These are phyloP conservation scores for Acacia pycnantha DNA, from an alignment of 331 rosid genomes.

Conservation along the genomic window DNA sequence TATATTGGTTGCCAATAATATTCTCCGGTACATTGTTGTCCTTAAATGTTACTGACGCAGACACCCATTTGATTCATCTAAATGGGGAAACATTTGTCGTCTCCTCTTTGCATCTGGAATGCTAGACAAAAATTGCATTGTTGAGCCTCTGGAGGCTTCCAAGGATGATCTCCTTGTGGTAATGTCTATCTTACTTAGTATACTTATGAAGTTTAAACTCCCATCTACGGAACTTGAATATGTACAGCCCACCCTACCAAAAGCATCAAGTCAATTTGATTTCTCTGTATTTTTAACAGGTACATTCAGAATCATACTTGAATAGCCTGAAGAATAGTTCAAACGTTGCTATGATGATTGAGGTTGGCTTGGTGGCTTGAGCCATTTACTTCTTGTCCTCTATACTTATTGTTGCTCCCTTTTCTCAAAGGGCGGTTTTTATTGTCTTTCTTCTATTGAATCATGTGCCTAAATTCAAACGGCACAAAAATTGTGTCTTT, in stretches of 20 bases:
- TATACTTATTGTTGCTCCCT: not conserved
- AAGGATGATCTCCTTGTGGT: constrained; percentile 88
- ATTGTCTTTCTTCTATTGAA: not conserved
- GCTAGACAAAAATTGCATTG: constrained; percentile 44
- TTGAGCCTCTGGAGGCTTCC: constrained; percentile 89
- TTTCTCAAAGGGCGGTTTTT: not conserved
- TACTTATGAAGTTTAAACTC: not conserved
- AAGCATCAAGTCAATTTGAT: constrained; percentile 12
- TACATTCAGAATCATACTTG: constrained; percentile 78
- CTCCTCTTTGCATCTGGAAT: constrained; percentile 54
- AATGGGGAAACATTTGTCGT: constrained; percentile 83
- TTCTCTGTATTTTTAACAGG: constrained; percentile 42
- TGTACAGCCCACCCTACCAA: not conserved
- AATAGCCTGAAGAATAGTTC: constrained; percentile 66
- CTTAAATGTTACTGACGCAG: constrained; percentile 38
- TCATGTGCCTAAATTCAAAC: constrained; percentile 1
- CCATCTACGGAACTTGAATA: not conserved
- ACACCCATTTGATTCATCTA: constrained; percentile 91
- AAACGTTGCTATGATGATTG: constrained; percentile 77
- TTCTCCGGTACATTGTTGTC: not conserved
- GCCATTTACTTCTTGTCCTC: constrained; percentile 15
- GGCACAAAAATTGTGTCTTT: constrained; percentile 2
- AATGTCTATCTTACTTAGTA: constrained; percentile 14
- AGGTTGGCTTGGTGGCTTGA: constrained; percentile 43
- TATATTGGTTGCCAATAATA: not conserved